A percentile compares a stretch with the other conserved stretches of the same genome.
These are phyloP conservation scores for Pulicaria dysenterica DNA, from an alignment of 129 eudicot genomes.

Conservation along the genomic window DNA sequence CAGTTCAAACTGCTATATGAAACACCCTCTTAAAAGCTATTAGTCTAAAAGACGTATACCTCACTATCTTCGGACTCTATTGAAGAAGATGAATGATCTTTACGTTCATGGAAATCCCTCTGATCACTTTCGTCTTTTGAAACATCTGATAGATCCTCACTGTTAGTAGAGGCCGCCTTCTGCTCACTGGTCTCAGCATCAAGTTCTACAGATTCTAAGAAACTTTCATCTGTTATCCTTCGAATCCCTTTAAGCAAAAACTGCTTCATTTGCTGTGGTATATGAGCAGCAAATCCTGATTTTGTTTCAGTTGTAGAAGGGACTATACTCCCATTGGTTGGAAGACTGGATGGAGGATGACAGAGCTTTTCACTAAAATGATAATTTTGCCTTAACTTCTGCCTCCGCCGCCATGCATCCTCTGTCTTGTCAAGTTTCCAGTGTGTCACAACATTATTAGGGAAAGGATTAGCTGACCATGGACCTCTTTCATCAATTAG, in stretches of 20 bases:
- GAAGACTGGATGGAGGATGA: slow-evolving; percentile 57
- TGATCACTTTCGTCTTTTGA: slow-evolving; percentile 49
- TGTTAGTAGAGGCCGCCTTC: slow-evolving; percentile 40
- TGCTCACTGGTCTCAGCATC: slow-evolving; percentile 60
- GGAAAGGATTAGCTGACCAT: slow-evolving; percentile 95
- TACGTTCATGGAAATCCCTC: slow-evolving; percentile 61
- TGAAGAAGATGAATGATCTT: slow-evolving; percentile 47
- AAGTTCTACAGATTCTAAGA: slow-evolving; percentile 57
- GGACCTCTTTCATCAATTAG: slow-evolving; percentile 99
- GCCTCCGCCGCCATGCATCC: slow-evolving; percentile 94
- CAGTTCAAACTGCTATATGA: too few species aligned
- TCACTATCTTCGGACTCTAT: slow-evolving; percentile 73
- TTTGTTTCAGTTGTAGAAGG: slow-evolving; percentile 57
- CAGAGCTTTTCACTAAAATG: slow-evolving; percentile 92
- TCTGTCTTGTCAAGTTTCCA: slow-evolving; percentile 99
- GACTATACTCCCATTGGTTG: slow-evolving; percentile 40
- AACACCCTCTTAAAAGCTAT: too few species aligned
- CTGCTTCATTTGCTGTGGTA: slow-evolving; percentile 91
- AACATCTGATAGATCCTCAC: slow-evolving; percentile 55
- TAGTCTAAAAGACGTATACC: slow-evolving; percentile 44
- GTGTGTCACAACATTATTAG: slow-evolving; percentile 62
- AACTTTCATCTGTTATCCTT: slow-evolving; percentile 76
- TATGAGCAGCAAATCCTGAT: slow-evolving; percentile 62
- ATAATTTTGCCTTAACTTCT: slow-evolving; percentile 82
- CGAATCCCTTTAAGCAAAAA: slow-evolving; percentile 86